phyloP scores from a whole-genome alignment of 192 early-diverging fungal genomes.

The Phlyctochytrium arcticum region DNA sequence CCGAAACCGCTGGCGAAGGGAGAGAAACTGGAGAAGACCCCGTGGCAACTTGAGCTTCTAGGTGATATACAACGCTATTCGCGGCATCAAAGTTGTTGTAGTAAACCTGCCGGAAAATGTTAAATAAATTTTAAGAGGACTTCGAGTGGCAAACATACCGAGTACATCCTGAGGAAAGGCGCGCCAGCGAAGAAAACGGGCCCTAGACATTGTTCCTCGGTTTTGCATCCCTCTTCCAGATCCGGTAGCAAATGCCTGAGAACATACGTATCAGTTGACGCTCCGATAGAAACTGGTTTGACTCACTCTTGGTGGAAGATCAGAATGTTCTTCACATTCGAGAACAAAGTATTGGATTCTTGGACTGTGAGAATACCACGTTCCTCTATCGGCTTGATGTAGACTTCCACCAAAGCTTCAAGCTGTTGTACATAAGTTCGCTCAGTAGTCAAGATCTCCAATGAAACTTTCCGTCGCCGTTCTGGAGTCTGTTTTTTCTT shows the following conservation, averaged over 20 bases:
- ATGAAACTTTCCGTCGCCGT: slow-evolving; percentile 63
- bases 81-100: slow-evolving; percentile 82
- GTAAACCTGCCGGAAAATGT: slow-evolving; percentile 42
- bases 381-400: slow-evolving; percentile 32
- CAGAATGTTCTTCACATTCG: slow-evolving; percentile 77
- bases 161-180: slow-evolving; percentile 80
- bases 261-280: neutral
- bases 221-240: slow-evolving; percentile 6
- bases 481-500: slow-evolving; percentile 35
- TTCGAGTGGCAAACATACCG: slow-evolving; percentile 16
- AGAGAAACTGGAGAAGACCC: neutral
- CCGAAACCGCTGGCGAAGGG: neutral
- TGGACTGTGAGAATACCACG: slow-evolving; percentile 17
- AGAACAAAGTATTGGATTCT: slow-evolving; percentile 51
- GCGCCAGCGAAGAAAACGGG: slow-evolving; percentile 70
- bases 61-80: slow-evolving; percentile 52
- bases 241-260: slow-evolving; percentile 24
- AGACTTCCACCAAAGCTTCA: slow-evolving; percentile 66
- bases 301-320: slow-evolving; percentile 59
- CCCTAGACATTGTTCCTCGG: slow-evolving; percentile 59
- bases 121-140: neutral
- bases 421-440: slow-evolving; percentile 82
- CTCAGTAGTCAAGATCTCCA: slow-evolving; percentile 83
- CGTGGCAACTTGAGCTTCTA: slow-evolving; percentile 19
- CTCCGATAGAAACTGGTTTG: neutral